A percentile compares a stretch with the other conserved stretches of the same genome.
These are phyloP conservation scores for Tripterygium wilfordii DNA, from an alignment of 177 flowering plant species.

Conservation along the genomic window DNA sequence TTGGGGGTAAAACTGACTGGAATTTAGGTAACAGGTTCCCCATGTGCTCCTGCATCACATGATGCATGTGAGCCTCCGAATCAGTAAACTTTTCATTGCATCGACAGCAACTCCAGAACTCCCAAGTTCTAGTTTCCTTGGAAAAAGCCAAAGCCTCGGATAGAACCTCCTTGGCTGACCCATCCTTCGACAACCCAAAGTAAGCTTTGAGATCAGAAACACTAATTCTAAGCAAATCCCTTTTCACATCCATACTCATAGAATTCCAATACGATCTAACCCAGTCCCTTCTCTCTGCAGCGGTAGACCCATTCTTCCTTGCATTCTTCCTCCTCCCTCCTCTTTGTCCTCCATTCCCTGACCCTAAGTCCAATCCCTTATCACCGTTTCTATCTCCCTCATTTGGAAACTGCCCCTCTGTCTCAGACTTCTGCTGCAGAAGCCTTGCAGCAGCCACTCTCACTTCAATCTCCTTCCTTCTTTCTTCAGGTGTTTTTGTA, in stretches of 20 bases:
- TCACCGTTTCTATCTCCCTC: constrained; percentile 41
- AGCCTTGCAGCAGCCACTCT: constrained; percentile 94
- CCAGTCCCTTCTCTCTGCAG: constrained; percentile 66
- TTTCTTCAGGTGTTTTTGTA: constrained; percentile 84
- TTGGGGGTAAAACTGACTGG: constrained; percentile 63
- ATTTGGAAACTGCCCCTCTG: constrained; percentile 28
- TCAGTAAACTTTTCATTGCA: constrained; percentile 70
- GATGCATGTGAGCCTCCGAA: constrained; percentile 57
- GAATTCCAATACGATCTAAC: constrained; percentile 75
- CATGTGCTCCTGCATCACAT: constrained; percentile 81
- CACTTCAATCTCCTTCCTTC: constrained; percentile 95
- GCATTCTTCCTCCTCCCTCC: constrained; percentile 54
- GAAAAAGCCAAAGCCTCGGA: constrained; percentile 64
- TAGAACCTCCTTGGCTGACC: constrained; percentile 46
- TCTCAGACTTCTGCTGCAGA: constrained; percentile 81
- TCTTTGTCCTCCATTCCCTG: constrained; percentile 28
- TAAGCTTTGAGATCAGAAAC: constrained; percentile 52
- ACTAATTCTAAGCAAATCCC: constrained; percentile 49
- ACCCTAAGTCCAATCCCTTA: constrained; percentile 29
- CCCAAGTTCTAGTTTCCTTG: constrained; percentile 59
- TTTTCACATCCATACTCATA: constrained; percentile 53
- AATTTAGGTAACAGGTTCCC: constrained; percentile 58
- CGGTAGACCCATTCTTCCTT: constrained; percentile 44
- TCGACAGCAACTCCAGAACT: constrained; percentile 77
- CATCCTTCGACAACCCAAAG: constrained; percentile 54